phyloP scores from a whole-genome alignment of 2,329 filamentous ascomycete genomes.

The Ophiostoma pallidulum region DNA sequence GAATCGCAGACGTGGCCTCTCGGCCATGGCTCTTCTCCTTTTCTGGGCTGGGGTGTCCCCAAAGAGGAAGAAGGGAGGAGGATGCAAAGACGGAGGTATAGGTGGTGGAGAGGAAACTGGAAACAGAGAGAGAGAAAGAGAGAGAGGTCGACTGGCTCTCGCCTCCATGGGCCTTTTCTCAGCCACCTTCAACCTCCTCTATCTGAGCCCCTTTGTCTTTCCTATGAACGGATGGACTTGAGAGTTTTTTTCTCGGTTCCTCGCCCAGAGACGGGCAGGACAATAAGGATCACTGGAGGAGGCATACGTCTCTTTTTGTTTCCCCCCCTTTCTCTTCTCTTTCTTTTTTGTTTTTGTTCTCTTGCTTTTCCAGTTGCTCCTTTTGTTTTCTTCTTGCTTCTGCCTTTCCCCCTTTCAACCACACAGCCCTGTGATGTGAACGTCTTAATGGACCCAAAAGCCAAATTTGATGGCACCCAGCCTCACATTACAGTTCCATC shows the following conservation, averaged over 20 bases:
- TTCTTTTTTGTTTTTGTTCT: neutral
- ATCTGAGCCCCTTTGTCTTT: no score
- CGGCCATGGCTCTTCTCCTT: slow-evolving; percentile 13
- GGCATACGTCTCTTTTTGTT: neutral
- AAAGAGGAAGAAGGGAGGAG: no score
- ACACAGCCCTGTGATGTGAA: slow-evolving; percentile 15
- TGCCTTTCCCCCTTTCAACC: neutral
- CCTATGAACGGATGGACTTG: no score
- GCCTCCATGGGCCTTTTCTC: no score
- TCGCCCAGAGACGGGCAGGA: no score
- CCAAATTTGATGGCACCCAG: slow-evolving; percentile 15
- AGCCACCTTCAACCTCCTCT: no score
- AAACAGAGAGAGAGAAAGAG: neutral
- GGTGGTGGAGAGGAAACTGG: neutral
- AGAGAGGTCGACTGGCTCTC: neutral
- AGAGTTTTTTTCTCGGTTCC: no score
- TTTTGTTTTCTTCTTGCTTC: neutral
- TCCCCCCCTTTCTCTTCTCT: neutral
- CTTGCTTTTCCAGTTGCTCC: neutral
- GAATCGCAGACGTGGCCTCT: slow-evolving; percentile 13
- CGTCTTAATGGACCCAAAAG: slow-evolving; percentile 12
- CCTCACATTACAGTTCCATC: neutral
- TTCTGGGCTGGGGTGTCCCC: no score
- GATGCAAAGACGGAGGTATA: neutral
- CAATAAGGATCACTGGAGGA: neutral